Conservation (phyloP, 2,329 filamentous ascomycete genomes). For the Fusarium albidum region DNA sequence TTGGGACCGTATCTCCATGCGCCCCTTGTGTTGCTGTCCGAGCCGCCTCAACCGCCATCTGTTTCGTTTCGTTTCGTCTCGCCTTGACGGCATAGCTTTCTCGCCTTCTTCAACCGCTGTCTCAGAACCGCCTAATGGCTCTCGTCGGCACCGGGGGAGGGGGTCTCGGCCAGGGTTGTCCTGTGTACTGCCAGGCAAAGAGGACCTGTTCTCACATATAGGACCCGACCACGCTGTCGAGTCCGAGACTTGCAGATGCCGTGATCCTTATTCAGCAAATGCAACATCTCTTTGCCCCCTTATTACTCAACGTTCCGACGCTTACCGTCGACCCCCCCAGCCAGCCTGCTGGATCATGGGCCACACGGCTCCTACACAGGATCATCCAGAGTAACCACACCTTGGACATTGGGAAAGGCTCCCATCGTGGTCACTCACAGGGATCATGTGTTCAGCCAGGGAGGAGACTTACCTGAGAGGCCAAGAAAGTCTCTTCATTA, state of each 20-base stretch:
- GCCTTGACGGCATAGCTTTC: background rate
- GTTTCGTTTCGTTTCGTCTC: slow-evolving; percentile 7
- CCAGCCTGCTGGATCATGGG: slow-evolving; percentile 3
- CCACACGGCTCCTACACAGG: slow-evolving; percentile 5
- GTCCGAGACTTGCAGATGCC: slow-evolving; percentile 26
- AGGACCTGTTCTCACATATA: slow-evolving; percentile 4
- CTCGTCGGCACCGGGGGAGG: background rate
- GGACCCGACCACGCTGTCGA: slow-evolving; percentile 22
- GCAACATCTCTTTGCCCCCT: slow-evolving; percentile 4
- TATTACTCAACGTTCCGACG: slow-evolving; percentile 6
- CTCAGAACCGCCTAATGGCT: slow-evolving; percentile 8
- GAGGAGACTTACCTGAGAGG: no score
- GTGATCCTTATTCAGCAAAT: slow-evolving; percentile 24
- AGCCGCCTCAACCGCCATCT: background rate
- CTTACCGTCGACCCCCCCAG: background rate
- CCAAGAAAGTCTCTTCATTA: no score
- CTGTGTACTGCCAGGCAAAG: slow-evolving; percentile 13
- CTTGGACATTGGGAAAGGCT: no score
- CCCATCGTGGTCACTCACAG: no score
- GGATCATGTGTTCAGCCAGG: no score
- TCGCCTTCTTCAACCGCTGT: background rate
- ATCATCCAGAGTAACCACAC: slow-evolving; percentile 16
- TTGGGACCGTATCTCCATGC: background rate
- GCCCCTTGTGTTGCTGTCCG: background rate
- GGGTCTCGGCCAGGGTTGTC: slow-evolving; percentile 14